These are phyloP conservation scores for Sechiopsis laciniata DNA, from an alignment of 306 rosid genomes.

Conservation along the genomic window DNA sequence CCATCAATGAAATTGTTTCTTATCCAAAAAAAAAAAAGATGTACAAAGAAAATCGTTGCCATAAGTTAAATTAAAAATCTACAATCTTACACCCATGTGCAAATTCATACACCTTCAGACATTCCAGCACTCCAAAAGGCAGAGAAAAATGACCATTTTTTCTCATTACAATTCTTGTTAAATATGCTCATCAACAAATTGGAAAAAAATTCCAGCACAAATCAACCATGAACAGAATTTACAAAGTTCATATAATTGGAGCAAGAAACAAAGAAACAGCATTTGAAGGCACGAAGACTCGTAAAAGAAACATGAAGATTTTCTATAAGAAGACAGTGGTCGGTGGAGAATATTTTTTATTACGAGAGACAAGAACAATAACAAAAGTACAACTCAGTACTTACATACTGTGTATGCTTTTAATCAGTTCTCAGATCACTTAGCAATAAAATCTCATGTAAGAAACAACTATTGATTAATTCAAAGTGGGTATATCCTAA, in stretches of 20 bases:
- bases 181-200: not conserved
- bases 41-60: not conserved
- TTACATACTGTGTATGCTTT: not conserved
- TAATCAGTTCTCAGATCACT: not conserved
- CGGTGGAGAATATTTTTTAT: not conserved
- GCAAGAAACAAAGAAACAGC: conserved; percentile 4
- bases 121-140: conserved; percentile 1
- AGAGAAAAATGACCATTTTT: not conserved
- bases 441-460: not conserved
- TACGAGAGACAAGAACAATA: not conserved
- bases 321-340: not conserved
- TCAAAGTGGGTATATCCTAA: not conserved
- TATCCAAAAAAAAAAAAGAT: no score
- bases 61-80: not conserved
- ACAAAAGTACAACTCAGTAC: not conserved
- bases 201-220: not conserved
- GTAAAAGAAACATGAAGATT: not conserved
- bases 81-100: not conserved
- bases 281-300: conserved; percentile 7
- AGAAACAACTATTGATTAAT: not conserved
- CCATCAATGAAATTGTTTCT: no score
- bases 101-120: not conserved
- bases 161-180: not conserved
- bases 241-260: conserved; percentile 3
- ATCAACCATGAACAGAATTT: conserved; percentile 5